Evolutionary conservation across 768 basidiomycete genomes (phyloP).

Genomic region (Termitomyces sp.): DNA sequence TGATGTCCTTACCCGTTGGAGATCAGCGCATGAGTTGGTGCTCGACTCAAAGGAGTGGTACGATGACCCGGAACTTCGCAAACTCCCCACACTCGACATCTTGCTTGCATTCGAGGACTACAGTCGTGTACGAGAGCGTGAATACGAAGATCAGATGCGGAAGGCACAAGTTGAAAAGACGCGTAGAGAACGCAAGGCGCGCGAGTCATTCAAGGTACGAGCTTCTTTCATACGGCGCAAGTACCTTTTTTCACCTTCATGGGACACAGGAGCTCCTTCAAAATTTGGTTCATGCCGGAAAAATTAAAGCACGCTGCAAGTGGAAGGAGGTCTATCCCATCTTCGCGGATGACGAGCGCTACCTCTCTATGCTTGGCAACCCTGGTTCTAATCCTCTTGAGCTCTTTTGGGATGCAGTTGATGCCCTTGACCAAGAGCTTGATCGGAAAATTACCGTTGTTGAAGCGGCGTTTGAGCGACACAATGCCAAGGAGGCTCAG

Average conservation of each 20-base stretch:
- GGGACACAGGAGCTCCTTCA: conserved; percentile 57
- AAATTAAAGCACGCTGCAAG: conserved; percentile 77
- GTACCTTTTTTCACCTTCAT: background rate
- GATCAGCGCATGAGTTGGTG: conserved; percentile 74
- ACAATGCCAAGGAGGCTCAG: conserved; percentile 32
- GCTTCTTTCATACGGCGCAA: background rate
- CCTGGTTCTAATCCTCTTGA: conserved; percentile 95
- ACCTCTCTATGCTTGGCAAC: conserved; percentile 83
- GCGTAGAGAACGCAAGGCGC: conserved; percentile 79
- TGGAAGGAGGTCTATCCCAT: conserved; percentile 87
- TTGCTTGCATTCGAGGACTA: conserved; percentile 94
- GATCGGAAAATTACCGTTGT: conserved; percentile 72
- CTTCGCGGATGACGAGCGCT: conserved; percentile 76
- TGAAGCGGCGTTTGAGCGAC: conserved; percentile 51
- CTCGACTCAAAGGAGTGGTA: conserved; percentile 76
- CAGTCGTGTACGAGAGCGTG: conserved; percentile 81
- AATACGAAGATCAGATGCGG: conserved; percentile 85
- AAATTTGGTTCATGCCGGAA: conserved; percentile 57
- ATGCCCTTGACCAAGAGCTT: conserved; percentile 79
- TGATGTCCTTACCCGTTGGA: conserved; percentile 93
- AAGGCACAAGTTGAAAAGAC: conserved; percentile 78
- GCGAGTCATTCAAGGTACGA: conserved; percentile 84
- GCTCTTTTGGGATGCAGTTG: conserved; percentile 92
- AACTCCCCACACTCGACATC: conserved; percentile 86
- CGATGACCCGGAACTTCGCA: conserved; percentile 68